These are phyloP conservation scores for Dactylellina haptotyla DNA, from an alignment of 2,329 filamentous ascomycete species.

Conservation along the genomic window DNA sequence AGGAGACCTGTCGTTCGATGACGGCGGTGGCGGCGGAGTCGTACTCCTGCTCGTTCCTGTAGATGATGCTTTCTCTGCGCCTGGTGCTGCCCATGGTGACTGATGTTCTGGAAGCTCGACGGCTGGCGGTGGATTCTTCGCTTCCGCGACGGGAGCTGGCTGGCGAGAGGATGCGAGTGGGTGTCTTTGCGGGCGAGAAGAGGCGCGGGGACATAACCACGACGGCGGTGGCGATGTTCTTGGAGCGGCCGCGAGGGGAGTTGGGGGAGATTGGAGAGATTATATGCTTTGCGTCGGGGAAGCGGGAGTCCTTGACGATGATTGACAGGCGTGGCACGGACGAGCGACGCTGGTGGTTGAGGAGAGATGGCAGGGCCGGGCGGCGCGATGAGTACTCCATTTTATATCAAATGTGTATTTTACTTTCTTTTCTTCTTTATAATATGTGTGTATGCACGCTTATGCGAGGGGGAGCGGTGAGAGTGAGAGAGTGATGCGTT, in stretches of 20 bases:
- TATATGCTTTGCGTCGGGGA: constrained; percentile 41
- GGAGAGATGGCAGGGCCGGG: constrained; percentile 38
- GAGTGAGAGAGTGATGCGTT: too few species aligned
- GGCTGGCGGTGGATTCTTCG: constrained; percentile 48
- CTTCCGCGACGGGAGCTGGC: constrained; percentile 44
- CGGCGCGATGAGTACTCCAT: constrained; percentile 49
- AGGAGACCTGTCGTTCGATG: constrained; percentile 30
- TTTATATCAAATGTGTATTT: constrained; percentile 9
- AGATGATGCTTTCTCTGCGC: constrained; percentile 53
- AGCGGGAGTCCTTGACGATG: constrained; percentile 53
- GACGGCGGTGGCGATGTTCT: constrained; percentile 43
- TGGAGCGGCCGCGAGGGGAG: constrained; percentile 32
- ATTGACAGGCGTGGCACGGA: constrained; percentile 52
- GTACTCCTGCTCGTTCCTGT: constrained; percentile 50
- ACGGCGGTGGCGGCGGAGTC: constrained; percentile 49
- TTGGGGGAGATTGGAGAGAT: constrained; percentile 47
- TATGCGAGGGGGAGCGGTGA: constrained; percentile 32
- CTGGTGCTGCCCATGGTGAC: constrained; percentile 28
- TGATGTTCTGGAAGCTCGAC: constrained; percentile 41
- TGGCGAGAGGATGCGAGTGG: constrained; percentile 47
- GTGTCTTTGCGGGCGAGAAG: constrained; percentile 47
- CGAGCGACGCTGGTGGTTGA: constrained; percentile 44
- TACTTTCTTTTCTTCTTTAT: not conserved
- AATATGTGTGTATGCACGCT: not conserved
- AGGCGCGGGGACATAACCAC: constrained; percentile 54